Evolutionary conservation across 2,329 filamentous ascomycete genomes (phyloP).

Genomic region (Clonostachys rhizophaga): DNA sequence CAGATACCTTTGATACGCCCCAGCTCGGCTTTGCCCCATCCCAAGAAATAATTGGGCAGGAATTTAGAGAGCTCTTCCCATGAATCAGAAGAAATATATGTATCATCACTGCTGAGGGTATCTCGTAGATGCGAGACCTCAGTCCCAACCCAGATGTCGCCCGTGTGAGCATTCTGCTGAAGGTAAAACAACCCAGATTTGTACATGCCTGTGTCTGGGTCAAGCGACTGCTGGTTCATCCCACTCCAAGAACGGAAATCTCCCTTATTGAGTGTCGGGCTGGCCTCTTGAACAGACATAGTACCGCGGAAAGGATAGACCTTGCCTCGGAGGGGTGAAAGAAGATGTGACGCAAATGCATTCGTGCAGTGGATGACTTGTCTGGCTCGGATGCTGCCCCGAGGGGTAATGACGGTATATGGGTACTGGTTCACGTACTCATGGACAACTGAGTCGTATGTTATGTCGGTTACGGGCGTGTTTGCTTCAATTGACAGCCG

Average conservation of each 20-base stretch:
- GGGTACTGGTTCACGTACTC: conserved; percentile 9
- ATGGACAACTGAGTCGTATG: conserved; percentile 6
- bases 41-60: conserved; percentile 28
- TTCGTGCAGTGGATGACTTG: conserved; percentile 55
- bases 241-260: conserved; percentile 39
- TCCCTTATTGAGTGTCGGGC: conserved; percentile 14
- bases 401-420: conserved; percentile 35
- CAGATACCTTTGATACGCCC: conserved; percentile 30
- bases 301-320: conserved; percentile 36
- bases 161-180: conserved; percentile 16
- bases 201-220: conserved; percentile 39
- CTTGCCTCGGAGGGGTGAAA: conserved; percentile 37
- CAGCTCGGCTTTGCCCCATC: conserved; percentile 14
- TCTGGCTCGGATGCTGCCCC: conserved; percentile 35
- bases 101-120: conserved; percentile 38
- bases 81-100: conserved; percentile 23
- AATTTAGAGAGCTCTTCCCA: conserved; percentile 24
- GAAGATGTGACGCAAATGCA: conserved; percentile 40
- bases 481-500: conserved; percentile 26
- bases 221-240: conserved; percentile 31
- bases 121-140: conserved; percentile 31
- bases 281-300: conserved; percentile 42
- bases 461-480: conserved; percentile 19
- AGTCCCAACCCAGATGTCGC: conserved; percentile 46
- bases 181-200: conserved; percentile 11